Percentiles rank a stretch among this genome's conserved stretches.
These are phyloP conservation scores for Penicillium riverlandense DNA, from an alignment of 495 filamentous ascomycete species.

Conservation along the genomic window DNA sequence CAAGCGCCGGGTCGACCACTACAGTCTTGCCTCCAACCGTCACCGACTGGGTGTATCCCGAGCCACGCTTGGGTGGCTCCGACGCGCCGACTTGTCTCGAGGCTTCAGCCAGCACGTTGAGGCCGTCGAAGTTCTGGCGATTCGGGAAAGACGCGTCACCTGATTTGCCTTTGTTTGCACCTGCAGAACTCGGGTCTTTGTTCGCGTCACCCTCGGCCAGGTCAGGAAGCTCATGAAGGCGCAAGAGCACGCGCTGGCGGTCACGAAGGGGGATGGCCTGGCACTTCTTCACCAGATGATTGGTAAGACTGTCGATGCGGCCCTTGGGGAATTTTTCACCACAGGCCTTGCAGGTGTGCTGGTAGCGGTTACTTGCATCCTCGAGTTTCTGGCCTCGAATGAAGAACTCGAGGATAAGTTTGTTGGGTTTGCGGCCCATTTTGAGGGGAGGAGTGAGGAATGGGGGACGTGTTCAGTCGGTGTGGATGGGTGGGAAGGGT, in stretches of 20 bases:
- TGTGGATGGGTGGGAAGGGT: neutral
- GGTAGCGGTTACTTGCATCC: slow-evolving; percentile 80
- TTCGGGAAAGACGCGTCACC: slow-evolving; percentile 33
- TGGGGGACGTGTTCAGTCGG: slow-evolving; percentile 1
- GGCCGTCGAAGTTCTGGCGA: slow-evolving; percentile 59
- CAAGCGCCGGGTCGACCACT: slow-evolving; percentile 40
- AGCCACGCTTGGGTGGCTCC: slow-evolving; percentile 35
- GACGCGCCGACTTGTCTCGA: slow-evolving; percentile 59
- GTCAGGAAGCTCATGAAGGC: slow-evolving; percentile 44
- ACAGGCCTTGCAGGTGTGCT: slow-evolving; percentile 79
- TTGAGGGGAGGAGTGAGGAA: slow-evolving; percentile 1
- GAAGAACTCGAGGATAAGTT: slow-evolving; percentile 77
- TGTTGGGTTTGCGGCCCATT: slow-evolving; percentile 80
- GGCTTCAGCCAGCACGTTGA: slow-evolving; percentile 77
- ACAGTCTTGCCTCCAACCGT: slow-evolving; percentile 43
- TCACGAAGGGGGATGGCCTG: slow-evolving; percentile 61
- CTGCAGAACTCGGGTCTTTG: slow-evolving; percentile 28
- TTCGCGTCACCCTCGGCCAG: slow-evolving; percentile 29
- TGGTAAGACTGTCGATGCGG: slow-evolving; percentile 69
- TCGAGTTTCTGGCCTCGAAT: slow-evolving; percentile 73
- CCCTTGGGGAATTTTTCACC: slow-evolving; percentile 81
- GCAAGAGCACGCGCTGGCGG: slow-evolving; percentile 57
- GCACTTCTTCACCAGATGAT: slow-evolving; percentile 76
- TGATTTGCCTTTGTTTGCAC: slow-evolving; percentile 28
- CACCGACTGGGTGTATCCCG: slow-evolving; percentile 37